Percentiles rank a stretch among this genome's conserved stretches.
Evolutionary conservation across 495 filamentous ascomycete species (phyloP).

Genomic region (Terfezia boudieri): DNA sequence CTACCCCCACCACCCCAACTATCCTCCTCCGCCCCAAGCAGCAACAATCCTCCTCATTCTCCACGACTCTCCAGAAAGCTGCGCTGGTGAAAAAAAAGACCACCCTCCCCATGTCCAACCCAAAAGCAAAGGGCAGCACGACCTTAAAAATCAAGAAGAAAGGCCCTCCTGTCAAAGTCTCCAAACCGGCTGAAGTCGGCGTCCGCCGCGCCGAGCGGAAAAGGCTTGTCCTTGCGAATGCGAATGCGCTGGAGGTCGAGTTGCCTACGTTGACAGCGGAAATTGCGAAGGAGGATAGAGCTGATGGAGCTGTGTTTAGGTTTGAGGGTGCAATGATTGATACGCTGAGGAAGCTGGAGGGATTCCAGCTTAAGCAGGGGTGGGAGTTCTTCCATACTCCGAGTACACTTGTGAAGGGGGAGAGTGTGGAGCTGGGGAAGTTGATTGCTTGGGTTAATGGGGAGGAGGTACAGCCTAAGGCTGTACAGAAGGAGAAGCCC

Average conservation of each 20-base stretch:
- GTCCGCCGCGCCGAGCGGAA: slow-evolving; percentile 76
- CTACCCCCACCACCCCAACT: background rate
- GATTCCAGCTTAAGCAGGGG: slow-evolving; percentile 75
- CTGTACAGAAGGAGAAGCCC: slow-evolving; percentile 20
- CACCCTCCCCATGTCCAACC: background rate
- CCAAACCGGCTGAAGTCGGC: slow-evolving; percentile 39
- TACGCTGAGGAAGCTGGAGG: slow-evolving; percentile 55
- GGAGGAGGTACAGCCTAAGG: slow-evolving; percentile 25
- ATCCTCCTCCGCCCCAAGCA: background rate
- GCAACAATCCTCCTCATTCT: slow-evolving; percentile 27
- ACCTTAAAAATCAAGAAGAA: slow-evolving; percentile 23
- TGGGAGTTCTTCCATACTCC: slow-evolving; percentile 75
- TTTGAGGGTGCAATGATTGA: slow-evolving; percentile 45
- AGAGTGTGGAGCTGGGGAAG: slow-evolving; percentile 47
- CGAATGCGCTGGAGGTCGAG: slow-evolving; percentile 64
- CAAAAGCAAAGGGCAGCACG: slow-evolving; percentile 8
- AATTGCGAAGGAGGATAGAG: slow-evolving; percentile 22
- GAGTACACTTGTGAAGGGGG: slow-evolving; percentile 45
- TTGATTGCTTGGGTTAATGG: slow-evolving; percentile 31
- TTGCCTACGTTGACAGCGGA: slow-evolving; percentile 32
- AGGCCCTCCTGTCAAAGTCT: slow-evolving; percentile 21
- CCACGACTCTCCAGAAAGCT: slow-evolving; percentile 21
- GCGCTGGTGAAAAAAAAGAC: slow-evolving; percentile 1
- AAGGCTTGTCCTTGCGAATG: slow-evolving; percentile 74
- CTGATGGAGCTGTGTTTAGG: slow-evolving; percentile 41